Percentiles rank a stretch among this genome's conserved stretches.
phyloP scores from a whole-genome alignment of 2,329 filamentous ascomycete genomes.

The Nothophoma quercina region DNA sequence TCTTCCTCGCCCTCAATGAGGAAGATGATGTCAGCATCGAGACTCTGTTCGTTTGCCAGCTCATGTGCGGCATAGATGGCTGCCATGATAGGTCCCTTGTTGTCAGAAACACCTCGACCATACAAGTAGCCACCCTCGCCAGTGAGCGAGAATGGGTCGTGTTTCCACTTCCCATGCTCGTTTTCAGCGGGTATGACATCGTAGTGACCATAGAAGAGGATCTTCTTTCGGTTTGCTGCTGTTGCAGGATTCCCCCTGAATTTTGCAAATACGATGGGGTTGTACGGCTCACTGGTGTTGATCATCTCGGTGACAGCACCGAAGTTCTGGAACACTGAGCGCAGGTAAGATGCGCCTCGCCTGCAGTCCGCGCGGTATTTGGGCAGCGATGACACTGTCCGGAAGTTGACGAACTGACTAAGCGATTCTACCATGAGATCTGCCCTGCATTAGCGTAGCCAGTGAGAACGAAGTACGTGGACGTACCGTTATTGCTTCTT shows the following conservation, averaged over 20 bases:
- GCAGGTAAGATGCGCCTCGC: slow-evolving; percentile 88
- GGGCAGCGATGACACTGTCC: slow-evolving; percentile 85
- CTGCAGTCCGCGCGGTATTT: slow-evolving; percentile 92
- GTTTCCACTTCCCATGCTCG: slow-evolving; percentile 81
- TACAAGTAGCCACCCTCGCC: slow-evolving; percentile 94
- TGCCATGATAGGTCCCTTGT: slow-evolving; percentile 95
- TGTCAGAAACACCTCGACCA: slow-evolving; percentile 94
- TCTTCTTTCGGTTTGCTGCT: slow-evolving; percentile 75
- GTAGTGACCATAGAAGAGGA: slow-evolving; percentile 97
- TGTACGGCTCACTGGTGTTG: slow-evolving; percentile 78
- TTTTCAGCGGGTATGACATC: slow-evolving; percentile 93
- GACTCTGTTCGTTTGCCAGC: slow-evolving; percentile 79
- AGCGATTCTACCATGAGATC: slow-evolving; percentile 71
- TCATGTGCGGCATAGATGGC: slow-evolving; percentile 94
- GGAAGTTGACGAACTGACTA: slow-evolving; percentile 87
- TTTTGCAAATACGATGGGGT: slow-evolving; percentile 91
- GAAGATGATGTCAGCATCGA: slow-evolving; percentile 90
- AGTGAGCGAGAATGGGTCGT: slow-evolving; percentile 87
- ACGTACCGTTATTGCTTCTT: slow-evolving; percentile 64
- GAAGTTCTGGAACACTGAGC: slow-evolving; percentile 88
- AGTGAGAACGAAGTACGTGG: slow-evolving; percentile 9
- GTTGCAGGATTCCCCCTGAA: slow-evolving; percentile 79
- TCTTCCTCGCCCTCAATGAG: slow-evolving; percentile 98
- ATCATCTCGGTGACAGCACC: slow-evolving; percentile 85
- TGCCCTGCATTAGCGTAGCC: slow-evolving; percentile 40